These are phyloP conservation scores for Malassezia caprae DNA, from an alignment of 1,284 basidiomycete species.

Conservation along the genomic window DNA sequence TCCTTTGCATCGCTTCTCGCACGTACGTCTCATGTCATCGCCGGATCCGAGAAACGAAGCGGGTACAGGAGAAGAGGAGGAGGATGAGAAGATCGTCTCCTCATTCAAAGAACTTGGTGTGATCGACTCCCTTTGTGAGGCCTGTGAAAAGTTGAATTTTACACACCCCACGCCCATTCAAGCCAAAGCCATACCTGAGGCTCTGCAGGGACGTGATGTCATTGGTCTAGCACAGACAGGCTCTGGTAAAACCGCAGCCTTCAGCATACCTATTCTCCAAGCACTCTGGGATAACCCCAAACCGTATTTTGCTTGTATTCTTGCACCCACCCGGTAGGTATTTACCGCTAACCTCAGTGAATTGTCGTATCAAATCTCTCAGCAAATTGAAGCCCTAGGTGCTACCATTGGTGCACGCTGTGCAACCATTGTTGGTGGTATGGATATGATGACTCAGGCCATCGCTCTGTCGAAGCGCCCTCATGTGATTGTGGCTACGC, in stretches of 20 bases:
- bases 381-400: slow-evolving; percentile 87
- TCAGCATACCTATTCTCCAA: slow-evolving; percentile 89
- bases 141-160: slow-evolving; percentile 72
- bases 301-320: slow-evolving; percentile 81
- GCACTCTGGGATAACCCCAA: slow-evolving; percentile 92
- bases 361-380: slow-evolving; percentile 94
- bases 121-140: slow-evolving; percentile 76
- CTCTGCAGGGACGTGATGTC: slow-evolving; percentile 81
- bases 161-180: slow-evolving; percentile 88
- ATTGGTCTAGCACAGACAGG: slow-evolving; percentile 97
- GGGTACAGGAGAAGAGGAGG: not conserved
- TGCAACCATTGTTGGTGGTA: slow-evolving; percentile 84
- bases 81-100: not conserved
- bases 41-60: not conserved
- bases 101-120: slow-evolving; percentile 62
- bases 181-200: slow-evolving; percentile 74
- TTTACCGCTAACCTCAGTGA: slow-evolving; percentile 55
- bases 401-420: slow-evolving; percentile 65
- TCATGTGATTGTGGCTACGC: slow-evolving; percentile 89
- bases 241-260: slow-evolving; percentile 95
- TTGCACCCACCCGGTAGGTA: slow-evolving; percentile 58
- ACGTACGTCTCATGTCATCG: not conserved
- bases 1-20: not conserved
- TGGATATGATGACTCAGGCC: slow-evolving; percentile 85
- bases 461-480: slow-evolving; percentile 75